These are phyloP conservation scores for Coemansia sp. DNA, from an alignment of 192 early-diverging fungal species.

Conservation along the genomic window DNA sequence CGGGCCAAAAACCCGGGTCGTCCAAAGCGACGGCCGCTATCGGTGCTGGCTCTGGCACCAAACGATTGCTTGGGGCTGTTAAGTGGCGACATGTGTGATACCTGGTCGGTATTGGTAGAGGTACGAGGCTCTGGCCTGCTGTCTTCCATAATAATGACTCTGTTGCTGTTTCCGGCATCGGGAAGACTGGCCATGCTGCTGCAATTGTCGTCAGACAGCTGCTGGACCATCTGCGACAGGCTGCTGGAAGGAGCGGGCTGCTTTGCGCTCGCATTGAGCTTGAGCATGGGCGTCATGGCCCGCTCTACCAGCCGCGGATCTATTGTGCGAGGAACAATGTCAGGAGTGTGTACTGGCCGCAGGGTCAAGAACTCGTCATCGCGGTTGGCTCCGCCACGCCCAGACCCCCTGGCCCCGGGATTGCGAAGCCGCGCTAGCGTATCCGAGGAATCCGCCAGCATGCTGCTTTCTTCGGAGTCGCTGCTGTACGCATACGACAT, in stretches of 20 bases:
- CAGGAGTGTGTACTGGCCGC: constrained; percentile 51
- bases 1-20: constrained; percentile 21
- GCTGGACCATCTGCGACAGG: constrained; percentile 10
- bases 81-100: constrained; percentile 35
- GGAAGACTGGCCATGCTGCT: constrained; percentile 3
- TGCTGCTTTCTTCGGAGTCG: constrained; percentile 17
- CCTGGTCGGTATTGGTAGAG: constrained; percentile 2
- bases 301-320: constrained; percentile 48
- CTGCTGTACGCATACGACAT: constrained; percentile 3
- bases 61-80: constrained; percentile 23
- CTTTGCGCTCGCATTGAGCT: constrained; percentile 29
- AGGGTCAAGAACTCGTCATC: constrained; percentile 47
- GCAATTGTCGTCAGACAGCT: constrained; percentile 2
- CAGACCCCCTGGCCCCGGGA: neutral
- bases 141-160: neutral
- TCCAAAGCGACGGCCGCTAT: constrained; percentile 15
- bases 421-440: neutral
- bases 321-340: constrained; percentile 44
- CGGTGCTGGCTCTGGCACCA: constrained; percentile 4
- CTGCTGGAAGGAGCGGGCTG: constrained; percentile 6
- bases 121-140: constrained; percentile 1
- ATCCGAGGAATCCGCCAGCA: neutral
- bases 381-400: neutral
- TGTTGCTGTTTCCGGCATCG: neutral
- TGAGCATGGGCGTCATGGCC: constrained; percentile 55